Percentiles rank a stretch among this genome's conserved stretches.
phyloP scores from a whole-genome alignment of 257 asterid species.

The Gentiana macrophylla region DNA sequence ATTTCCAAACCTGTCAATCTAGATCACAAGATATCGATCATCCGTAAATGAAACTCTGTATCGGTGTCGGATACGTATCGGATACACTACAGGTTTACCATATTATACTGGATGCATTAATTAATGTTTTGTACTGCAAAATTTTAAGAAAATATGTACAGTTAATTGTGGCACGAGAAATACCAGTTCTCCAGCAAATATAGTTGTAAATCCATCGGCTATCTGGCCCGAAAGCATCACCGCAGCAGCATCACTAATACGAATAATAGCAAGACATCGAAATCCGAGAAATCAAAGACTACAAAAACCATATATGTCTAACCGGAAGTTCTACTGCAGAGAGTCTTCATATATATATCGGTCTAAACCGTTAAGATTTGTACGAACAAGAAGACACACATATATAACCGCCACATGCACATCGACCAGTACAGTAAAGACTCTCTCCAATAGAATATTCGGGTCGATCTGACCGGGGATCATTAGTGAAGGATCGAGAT shows the following conservation, averaged over 20 bases:
- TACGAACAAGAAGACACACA: neutral
- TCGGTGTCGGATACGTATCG: too few species aligned
- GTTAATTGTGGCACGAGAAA: neutral
- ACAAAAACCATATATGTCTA: too few species aligned
- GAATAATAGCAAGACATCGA: too few species aligned
- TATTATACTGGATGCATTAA: too few species aligned
- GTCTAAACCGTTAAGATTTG: too few species aligned
- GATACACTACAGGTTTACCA: too few species aligned
- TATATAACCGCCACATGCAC: neutral
- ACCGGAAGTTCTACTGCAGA: too few species aligned
- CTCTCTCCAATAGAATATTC: neutral
- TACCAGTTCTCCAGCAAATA: conserved; percentile 93
- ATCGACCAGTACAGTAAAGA: neutral
- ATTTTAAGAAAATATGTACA: neutral
- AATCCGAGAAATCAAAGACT: too few species aligned
- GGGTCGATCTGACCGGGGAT: too few species aligned
- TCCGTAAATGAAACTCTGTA: too few species aligned
- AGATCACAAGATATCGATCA: neutral
- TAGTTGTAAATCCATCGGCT: conserved; percentile 79
- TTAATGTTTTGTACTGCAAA: neutral
- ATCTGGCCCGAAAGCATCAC: conserved; percentile 95
- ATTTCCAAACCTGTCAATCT: conserved; percentile 87
- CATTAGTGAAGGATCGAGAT: too few species aligned
- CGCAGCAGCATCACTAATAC: conserved; percentile 66
- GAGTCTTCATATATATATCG: too few species aligned